These are phyloP conservation scores for Daldinia bambusicola DNA, from an alignment of 495 filamentous ascomycete genomes.

Conservation along the genomic window DNA sequence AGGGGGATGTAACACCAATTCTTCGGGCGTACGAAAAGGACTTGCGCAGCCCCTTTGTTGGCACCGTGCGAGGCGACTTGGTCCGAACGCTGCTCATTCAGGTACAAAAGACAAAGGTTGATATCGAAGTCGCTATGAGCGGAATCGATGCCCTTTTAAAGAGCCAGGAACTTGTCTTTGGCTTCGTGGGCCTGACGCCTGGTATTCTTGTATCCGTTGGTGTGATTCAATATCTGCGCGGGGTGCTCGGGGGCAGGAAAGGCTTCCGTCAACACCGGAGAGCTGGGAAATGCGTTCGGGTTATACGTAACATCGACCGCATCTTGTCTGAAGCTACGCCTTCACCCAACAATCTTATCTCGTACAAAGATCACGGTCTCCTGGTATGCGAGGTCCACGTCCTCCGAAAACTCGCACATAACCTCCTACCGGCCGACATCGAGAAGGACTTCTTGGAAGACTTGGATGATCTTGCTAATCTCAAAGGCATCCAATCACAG, in stretches of 20 bases:
- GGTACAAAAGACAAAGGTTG: conserved; percentile 98
- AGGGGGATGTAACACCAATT: conserved; percentile 93
- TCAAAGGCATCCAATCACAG: conserved; percentile 78
- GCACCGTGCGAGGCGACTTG: conserved; percentile 85
- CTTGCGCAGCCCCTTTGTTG: conserved; percentile 78
- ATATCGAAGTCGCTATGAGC: conserved; percentile 93
- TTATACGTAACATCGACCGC: conserved; percentile 85
- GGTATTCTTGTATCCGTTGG: conserved; percentile 85
- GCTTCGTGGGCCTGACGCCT: conserved; percentile 92
- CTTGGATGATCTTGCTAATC: conserved; percentile 80
- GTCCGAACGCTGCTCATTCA: conserved; percentile 92
- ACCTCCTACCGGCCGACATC: conserved; percentile 73
- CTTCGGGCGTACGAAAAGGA: conserved; percentile 91
- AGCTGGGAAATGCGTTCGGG: conserved; percentile 72
- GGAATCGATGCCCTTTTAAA: conserved; percentile 93
- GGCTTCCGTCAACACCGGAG: conserved; percentile 68
- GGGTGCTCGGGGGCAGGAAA: conserved; percentile 71
- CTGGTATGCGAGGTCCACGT: conserved; percentile 88
- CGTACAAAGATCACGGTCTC: conserved; percentile 90
- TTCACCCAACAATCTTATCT: conserved; percentile 71
- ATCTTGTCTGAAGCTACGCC: conserved; percentile 75
- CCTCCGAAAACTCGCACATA: conserved; percentile 71
- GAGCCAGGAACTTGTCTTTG: conserved; percentile 97
- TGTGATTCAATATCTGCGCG: conserved; percentile 74
- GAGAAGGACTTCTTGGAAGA: conserved; percentile 87